Base-by-base conservation (phyloP, 257 asterid species). In the Solanum clarkiae region DNA sequence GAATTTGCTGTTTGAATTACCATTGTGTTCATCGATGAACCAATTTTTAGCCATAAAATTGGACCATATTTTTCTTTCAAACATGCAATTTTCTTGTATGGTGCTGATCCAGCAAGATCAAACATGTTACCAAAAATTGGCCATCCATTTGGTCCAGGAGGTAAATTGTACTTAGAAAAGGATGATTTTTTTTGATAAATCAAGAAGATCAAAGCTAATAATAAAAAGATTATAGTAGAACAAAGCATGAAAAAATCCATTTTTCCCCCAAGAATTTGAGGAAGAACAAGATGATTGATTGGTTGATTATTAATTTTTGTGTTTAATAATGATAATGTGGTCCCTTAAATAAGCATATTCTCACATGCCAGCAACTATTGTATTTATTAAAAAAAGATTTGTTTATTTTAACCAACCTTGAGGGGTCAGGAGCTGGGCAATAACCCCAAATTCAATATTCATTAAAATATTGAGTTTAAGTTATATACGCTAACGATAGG, bases 91-190 rank as follows among this genome's bases (percentile, higher is more conserved):
- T 87, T 54, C 63, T 88, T 60, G 86, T 90, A 90, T 26, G 93
- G 93, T 57, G 82, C 72, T 84, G 51, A 44, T 20, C 94, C 93
- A 49, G 60, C 81, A 0, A 92, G 91, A 4, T 80, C 85, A 88
- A 92, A 92, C 89, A 90, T 86, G 89, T 90, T 89, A 69, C 94
- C 93, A 65, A 92, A 86, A 42, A 90, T 45, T 17, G 92, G 94
- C 88, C 91, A 89, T 62, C 94, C 93, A 0, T 66, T 79, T 7
- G 93, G 94, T 8, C 94, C 93, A 0, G 92, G 94, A 5, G 92
- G 92, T 26, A 87, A 59, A 6, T 44, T 26, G n/a, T 22, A 22
- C 18, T n/a, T 72, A 1, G 55, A 59, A 15, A 57, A 29, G 22
- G 8, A 47, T 13, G 86, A 83, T 15, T n/a, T 85, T 20, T 55